Percentiles rank a stretch among this genome's conserved stretches.
Conservation (phyloP, 2,329 filamentous ascomycete genomes). For the Ceratocystis cacaofunesta region DNA sequence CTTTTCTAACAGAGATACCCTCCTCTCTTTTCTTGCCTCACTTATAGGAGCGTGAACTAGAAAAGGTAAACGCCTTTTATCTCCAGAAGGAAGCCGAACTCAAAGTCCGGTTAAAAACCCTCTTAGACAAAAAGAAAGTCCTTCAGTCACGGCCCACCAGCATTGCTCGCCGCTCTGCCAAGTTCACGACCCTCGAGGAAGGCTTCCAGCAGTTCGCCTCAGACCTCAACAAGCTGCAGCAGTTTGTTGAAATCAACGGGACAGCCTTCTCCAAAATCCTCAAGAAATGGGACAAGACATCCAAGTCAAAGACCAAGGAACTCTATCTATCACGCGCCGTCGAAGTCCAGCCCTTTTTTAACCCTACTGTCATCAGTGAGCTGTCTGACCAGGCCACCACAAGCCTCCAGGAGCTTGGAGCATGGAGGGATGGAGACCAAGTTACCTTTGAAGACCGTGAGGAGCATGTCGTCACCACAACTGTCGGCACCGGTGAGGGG, state of each 20-base stretch:
- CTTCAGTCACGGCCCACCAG: slow-evolving; percentile 62
- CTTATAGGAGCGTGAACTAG: slow-evolving; percentile 81
- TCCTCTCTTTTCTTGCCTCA: slow-evolving; percentile 24
- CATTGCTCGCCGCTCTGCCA: slow-evolving; percentile 73
- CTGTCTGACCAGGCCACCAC: slow-evolving; percentile 94
- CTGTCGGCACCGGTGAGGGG: slow-evolving; percentile 65
- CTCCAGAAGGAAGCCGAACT: slow-evolving; percentile 97
- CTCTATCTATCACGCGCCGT: slow-evolving; percentile 90
- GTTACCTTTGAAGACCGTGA: slow-evolving; percentile 57
- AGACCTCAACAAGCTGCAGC: slow-evolving; percentile 92
- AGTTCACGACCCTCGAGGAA: slow-evolving; percentile 89
- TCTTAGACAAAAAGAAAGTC: slow-evolving; percentile 88
- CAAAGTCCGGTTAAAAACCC: slow-evolving; percentile 78
- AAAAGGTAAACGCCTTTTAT: slow-evolving; percentile 97
- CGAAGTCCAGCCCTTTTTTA: slow-evolving; percentile 96
- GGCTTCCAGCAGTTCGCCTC: slow-evolving; percentile 95
- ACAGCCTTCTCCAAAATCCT: slow-evolving; percentile 96
- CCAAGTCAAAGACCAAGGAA: slow-evolving; percentile 96
- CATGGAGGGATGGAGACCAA: slow-evolving; percentile 93
- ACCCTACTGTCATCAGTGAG: slow-evolving; percentile 89
- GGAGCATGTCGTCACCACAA: slow-evolving; percentile 49
- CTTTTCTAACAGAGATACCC: slow-evolving; percentile 19
- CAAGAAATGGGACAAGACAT: slow-evolving; percentile 99
- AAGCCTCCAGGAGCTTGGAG: slow-evolving; percentile 84
- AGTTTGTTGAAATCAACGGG: slow-evolving; percentile 96